Conservation (phyloP, 2,329 filamentous ascomycete genomes). For the Calonectria pseudoturangicola region DNA sequence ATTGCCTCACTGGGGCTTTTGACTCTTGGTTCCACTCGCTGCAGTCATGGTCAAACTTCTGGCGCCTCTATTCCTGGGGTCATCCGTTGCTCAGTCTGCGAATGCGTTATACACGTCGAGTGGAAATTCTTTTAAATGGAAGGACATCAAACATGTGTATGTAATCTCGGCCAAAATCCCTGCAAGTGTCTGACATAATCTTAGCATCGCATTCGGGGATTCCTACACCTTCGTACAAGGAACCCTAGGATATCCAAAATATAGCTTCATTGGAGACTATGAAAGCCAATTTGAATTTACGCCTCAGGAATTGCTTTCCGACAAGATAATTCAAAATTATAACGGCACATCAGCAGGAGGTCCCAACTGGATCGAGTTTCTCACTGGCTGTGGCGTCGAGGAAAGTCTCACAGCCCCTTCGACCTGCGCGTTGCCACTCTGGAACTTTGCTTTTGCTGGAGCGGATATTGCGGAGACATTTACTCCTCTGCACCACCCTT, state of each 20-base stretch:
- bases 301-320: slow-evolving; percentile 22
- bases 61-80: not conserved
- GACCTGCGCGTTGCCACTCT: slow-evolving; percentile 32
- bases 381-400: slow-evolving; percentile 35
- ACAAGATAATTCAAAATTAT: slow-evolving; percentile 32
- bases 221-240: slow-evolving; percentile 40
- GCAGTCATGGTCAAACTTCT: slow-evolving; percentile 12
- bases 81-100: not conserved
- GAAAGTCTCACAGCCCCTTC: slow-evolving; percentile 31
- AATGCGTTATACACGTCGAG: not conserved
- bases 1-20: not conserved
- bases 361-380: slow-evolving; percentile 36
- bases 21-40: slow-evolving; percentile 11
- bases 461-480: slow-evolving; percentile 27
- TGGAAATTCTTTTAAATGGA: slow-evolving; percentile 25
- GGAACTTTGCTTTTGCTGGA: slow-evolving; percentile 40
- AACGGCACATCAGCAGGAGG: slow-evolving; percentile 33
- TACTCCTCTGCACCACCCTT: slow-evolving; percentile 32
- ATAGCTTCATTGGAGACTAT: slow-evolving; percentile 39
- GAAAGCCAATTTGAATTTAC: slow-evolving; percentile 35
- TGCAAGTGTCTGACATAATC: not conserved
- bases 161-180: not conserved
- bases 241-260: slow-evolving; percentile 32
- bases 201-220: slow-evolving; percentile 37
- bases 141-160: slow-evolving; percentile 20